Conservation (phyloP, 2,329 filamentous ascomycete species). For the Colletotrichum godetiae region DNA sequence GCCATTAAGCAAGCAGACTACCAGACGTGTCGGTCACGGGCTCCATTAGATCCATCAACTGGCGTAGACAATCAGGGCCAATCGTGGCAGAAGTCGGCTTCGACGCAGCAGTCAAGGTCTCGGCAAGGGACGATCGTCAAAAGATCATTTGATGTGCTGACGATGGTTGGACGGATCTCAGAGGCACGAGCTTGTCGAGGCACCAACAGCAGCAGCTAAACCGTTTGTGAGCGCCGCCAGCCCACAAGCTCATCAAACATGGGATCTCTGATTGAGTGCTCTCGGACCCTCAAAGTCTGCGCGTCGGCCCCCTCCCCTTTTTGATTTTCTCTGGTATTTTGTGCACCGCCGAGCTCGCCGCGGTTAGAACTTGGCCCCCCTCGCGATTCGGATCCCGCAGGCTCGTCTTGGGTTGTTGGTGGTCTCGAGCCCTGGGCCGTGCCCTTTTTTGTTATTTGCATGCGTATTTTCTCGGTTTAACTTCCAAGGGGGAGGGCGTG, state of each 20-base stretch:
- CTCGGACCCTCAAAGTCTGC: constrained; percentile 18
- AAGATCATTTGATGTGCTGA: constrained; percentile 32
- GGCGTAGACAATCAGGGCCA: constrained; percentile 15
- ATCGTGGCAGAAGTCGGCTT: constrained; percentile 28
- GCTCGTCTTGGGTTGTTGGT: background rate
- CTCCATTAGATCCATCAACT: constrained; percentile 20
- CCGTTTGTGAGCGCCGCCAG: constrained; percentile 24
- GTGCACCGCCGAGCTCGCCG: background rate
- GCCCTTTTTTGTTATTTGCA: constrained; percentile 5
- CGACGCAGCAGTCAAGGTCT: constrained; percentile 25
- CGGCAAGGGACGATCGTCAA: constrained; percentile 29
- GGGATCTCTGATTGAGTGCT: constrained; percentile 24
- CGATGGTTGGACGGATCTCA: constrained; percentile 25
- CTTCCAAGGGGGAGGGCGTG: background rate
- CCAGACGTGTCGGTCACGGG: background rate
- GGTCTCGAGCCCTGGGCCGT: background rate
- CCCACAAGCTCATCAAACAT: constrained; percentile 32
- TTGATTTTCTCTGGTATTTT: background rate
- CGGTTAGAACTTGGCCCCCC: background rate
- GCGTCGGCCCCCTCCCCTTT: background rate
- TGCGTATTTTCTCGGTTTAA: background rate
- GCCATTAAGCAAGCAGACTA: constrained; percentile 10
- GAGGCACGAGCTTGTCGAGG: constrained; percentile 25
- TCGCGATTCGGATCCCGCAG: background rate
- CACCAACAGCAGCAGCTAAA: constrained; percentile 26